These are phyloP conservation scores for Epichloe gansuensis DNA, from an alignment of 2,329 filamentous ascomycete genomes.

Conservation along the genomic window DNA sequence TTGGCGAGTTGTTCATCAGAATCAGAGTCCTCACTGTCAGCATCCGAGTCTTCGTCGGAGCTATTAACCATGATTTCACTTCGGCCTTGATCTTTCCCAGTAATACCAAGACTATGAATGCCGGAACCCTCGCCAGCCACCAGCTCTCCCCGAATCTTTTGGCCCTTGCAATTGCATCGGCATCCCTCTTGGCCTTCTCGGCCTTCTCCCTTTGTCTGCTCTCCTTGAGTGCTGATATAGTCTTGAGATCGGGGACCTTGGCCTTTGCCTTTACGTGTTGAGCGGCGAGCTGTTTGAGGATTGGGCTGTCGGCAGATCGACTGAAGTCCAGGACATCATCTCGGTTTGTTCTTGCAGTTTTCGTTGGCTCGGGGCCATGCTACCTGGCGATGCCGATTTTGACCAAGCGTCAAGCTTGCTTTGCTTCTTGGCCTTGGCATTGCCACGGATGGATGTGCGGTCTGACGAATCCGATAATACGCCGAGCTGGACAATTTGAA, in stretches of 20 bases:
- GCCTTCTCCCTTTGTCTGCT: conserved; percentile 65
- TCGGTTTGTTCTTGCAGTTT: conserved; percentile 25
- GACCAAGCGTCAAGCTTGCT: conserved; percentile 51
- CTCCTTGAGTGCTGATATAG: conserved; percentile 45
- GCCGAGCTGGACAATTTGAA: conserved; percentile 34
- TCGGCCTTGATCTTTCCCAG: conserved; percentile 69
- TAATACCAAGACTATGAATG: conserved; percentile 55
- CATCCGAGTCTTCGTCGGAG: conserved; percentile 61
- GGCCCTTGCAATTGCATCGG: conserved; percentile 57
- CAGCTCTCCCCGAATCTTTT: conserved; percentile 31
- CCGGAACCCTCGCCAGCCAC: conserved; percentile 63
- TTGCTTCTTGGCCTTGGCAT: conserved; percentile 39
- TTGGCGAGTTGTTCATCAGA: conserved; percentile 40
- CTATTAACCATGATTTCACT: conserved; percentile 87
- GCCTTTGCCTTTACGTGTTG: conserved; percentile 19
- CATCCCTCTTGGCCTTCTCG: conserved; percentile 60
- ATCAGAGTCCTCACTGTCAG: conserved; percentile 46
- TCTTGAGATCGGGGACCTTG: conserved; percentile 23
- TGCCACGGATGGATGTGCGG: conserved; percentile 13
- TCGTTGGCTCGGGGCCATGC: conserved; percentile 14
- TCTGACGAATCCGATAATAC: conserved; percentile 14
- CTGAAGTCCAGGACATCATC: conserved; percentile 36
- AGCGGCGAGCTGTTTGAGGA: conserved; percentile 34
- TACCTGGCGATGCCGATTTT: conserved; percentile 29
- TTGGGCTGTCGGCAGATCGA: conserved; percentile 33